A percentile compares a stretch with the other conserved stretches of the same genome.
Conservation (phyloP, 2,329 filamentous ascomycete species). For the Hortaea werneckii region DNA sequence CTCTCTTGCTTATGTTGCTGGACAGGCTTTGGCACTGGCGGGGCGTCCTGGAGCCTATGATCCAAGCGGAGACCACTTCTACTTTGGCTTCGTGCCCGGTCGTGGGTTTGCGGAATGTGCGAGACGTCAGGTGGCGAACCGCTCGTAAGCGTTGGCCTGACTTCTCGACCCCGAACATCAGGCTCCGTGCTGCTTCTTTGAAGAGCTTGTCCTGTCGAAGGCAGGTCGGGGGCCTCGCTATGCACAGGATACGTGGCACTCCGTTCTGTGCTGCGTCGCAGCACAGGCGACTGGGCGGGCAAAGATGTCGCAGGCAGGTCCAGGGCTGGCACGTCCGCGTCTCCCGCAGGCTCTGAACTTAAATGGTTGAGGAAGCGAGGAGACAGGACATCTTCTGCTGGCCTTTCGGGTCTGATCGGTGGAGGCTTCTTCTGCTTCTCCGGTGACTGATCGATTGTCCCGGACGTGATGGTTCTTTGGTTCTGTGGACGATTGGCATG, state of each 20-base stretch:
- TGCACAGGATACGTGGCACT: conserved; percentile 12
- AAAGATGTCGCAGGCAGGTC: conserved; percentile 8
- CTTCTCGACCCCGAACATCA: conserved; percentile 6
- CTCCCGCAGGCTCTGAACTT: conserved; percentile 15
- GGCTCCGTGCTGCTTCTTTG: conserved; percentile 10
- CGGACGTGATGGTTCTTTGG: conserved; percentile 3
- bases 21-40: conserved; percentile 22
- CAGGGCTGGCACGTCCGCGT: background rate
- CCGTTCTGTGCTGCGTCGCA: conserved; percentile 7
- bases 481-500: conserved; percentile 1
- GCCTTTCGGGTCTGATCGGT: conserved; percentile 22
- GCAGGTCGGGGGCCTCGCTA: conserved; percentile 4
- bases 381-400: conserved; percentile 19
- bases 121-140: conserved; percentile 1
- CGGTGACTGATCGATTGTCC: conserved; percentile 5
- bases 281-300: conserved; percentile 5
- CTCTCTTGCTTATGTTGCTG: conserved; percentile 17
- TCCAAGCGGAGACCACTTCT: conserved; percentile 16
- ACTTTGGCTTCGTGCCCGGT: conserved; percentile 12
- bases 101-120: conserved; percentile 4
- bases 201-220: conserved; percentile 4
- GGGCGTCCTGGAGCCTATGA: conserved; percentile 19
- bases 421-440: conserved; percentile 11
- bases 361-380: conserved; percentile 19
- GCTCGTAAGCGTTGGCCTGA: conserved; percentile 7